A percentile compares a stretch with the other conserved stretches of the same genome.
Evolutionary conservation across 371 early-diverging fungal genomes (phyloP).

Genomic region (Rhizopus delemar): DNA sequence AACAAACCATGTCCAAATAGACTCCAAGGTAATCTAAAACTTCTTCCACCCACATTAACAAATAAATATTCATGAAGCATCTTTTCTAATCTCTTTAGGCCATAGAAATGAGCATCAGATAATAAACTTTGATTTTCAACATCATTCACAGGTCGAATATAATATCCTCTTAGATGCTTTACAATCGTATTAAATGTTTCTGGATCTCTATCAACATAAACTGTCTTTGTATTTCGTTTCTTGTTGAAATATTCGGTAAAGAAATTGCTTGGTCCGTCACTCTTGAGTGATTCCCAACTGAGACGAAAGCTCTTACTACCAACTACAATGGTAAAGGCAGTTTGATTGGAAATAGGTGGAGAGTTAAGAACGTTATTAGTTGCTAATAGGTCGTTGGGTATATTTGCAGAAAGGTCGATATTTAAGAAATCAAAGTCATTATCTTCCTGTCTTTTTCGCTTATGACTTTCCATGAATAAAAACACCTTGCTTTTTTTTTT

Average conservation of each 20-base stretch:
- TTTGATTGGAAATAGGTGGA: slow-evolving; percentile 30
- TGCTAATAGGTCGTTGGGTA: neutral
- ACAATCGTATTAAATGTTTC: slow-evolving; percentile 58
- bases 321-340: slow-evolving; percentile 45
- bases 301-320: slow-evolving; percentile 46
- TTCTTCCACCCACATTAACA: slow-evolving; percentile 52
- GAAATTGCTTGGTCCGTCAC: slow-evolving; percentile 54
- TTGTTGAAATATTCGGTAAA: slow-evolving; percentile 39
- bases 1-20: slow-evolving; percentile 37
- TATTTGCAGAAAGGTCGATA: neutral
- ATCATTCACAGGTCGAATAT: slow-evolving; percentile 54
- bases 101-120: slow-evolving; percentile 56
- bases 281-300: slow-evolving; percentile 49
- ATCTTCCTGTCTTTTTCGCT: neutral
- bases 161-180: slow-evolving; percentile 64
- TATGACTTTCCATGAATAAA: neutral
- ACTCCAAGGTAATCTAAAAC: slow-evolving; percentile 44
- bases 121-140: slow-evolving; percentile 49
- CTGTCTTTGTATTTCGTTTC: slow-evolving; percentile 32
- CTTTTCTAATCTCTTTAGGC: slow-evolving; percentile 47
- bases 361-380: neutral
- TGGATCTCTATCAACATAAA: slow-evolving; percentile 64
- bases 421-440: slow-evolving; percentile 2
- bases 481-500: neutral
- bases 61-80: slow-evolving; percentile 46